Percentiles rank a stretch among this genome's conserved stretches.
phyloP scores from a whole-genome alignment of 2,329 filamentous ascomycete genomes.

The Penicillium oxalicum region DNA sequence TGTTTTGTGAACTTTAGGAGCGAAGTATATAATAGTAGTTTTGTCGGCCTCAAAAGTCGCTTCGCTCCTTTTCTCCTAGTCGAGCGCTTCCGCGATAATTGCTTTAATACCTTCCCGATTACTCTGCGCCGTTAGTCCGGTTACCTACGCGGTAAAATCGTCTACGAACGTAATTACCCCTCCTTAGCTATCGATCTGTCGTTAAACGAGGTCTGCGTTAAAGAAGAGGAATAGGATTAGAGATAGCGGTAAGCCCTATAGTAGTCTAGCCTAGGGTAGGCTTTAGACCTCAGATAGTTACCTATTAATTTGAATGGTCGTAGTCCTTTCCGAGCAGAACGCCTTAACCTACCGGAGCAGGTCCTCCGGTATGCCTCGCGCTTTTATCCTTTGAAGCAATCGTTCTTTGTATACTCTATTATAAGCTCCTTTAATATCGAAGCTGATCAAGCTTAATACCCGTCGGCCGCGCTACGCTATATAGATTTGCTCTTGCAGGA shows the following conservation, averaged over 20 bases:
- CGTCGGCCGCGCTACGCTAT: conserved; percentile 20
- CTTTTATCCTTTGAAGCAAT: conserved; percentile 29
- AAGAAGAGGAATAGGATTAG: conserved; percentile 33
- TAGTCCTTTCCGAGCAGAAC: conserved; percentile 23
- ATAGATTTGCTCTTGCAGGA: conserved; percentile 25
- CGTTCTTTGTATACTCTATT: conserved; percentile 35
- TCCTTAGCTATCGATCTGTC: conserved; percentile 22
- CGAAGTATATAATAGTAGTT: conserved; percentile 32
- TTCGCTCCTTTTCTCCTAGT: conserved; percentile 26
- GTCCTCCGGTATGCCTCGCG: conserved; percentile 21
- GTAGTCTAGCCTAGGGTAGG: conserved; percentile 13
- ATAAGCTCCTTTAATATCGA: conserved; percentile 41
- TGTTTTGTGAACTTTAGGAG: conserved; percentile 17
- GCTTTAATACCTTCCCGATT: conserved; percentile 6
- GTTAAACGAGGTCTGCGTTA: conserved; percentile 34
- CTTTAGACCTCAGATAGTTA: conserved; percentile 11
- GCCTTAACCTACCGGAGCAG: conserved; percentile 21
- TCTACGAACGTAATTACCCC: conserved; percentile 20
- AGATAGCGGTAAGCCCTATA: conserved; percentile 29
- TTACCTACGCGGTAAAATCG: conserved; percentile 8
- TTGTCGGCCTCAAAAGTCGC: conserved; percentile 30
- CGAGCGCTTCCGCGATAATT: conserved; percentile 15
- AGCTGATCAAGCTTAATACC: conserved; percentile 21
- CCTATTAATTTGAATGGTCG: conserved; percentile 2
- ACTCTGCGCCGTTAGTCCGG: conserved; percentile 5